These are phyloP conservation scores for Aspergillus caelatus DNA, from an alignment of 2,329 filamentous ascomycete species.

Conservation along the genomic window DNA sequence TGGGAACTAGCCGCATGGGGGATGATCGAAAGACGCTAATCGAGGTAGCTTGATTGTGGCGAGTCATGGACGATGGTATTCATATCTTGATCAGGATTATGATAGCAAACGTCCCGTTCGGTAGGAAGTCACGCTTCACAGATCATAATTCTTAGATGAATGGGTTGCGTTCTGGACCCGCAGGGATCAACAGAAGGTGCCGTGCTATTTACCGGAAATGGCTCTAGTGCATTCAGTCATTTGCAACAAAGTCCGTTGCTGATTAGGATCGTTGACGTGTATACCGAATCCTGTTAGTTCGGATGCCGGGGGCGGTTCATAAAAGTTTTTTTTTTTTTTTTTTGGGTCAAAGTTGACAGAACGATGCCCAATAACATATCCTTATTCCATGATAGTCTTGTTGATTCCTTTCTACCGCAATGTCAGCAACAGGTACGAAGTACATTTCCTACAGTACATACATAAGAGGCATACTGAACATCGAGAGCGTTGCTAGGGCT, in stretches of 20 bases:
- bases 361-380: neutral
- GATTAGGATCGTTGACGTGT: conserved; percentile 17
- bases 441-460: too few species aligned
- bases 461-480: neutral
- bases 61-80: neutral
- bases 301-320: conserved; percentile 8
- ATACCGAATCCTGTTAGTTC: conserved; percentile 17
- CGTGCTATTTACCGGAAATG: neutral
- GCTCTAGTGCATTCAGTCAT: neutral
- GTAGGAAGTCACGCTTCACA: neutral
- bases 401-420: too few species aligned
- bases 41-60: neutral
- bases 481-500: neutral
- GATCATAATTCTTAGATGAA: neutral
- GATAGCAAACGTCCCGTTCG: conserved; percentile 1
- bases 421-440: too few species aligned
- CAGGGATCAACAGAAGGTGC: neutral
- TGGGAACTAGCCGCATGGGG: neutral
- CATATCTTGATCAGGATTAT: neutral
- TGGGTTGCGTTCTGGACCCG: neutral
- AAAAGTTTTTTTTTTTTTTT: neutral
- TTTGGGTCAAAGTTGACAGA: neutral
- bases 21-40: neutral
- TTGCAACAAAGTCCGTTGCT: neutral
- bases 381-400: neutral